These are phyloP conservation scores for Psilocybe mexicana DNA, from an alignment of 1,284 basidiomycete species.

Conservation along the genomic window DNA sequence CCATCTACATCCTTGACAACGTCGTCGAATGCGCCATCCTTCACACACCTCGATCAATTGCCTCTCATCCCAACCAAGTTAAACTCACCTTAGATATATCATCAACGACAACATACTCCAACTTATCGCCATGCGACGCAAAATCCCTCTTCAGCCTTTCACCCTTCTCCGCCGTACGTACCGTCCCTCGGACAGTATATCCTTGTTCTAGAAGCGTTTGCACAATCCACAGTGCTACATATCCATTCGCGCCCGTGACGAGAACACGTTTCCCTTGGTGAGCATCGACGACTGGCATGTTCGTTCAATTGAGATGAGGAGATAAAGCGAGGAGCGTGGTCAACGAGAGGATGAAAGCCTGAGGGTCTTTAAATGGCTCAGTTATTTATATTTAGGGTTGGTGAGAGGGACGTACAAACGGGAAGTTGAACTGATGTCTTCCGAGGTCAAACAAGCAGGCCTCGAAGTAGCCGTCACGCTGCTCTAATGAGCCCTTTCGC, in stretches of 20 bases:
- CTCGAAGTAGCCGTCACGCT: too few relatives aligned
- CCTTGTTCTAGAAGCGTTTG: slow-evolving; percentile 40
- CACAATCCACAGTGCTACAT: slow-evolving; percentile 31
- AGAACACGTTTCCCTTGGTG: slow-evolving; percentile 29
- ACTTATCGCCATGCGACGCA: background rate
- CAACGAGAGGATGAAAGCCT: too few relatives aligned
- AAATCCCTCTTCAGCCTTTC: slow-evolving; percentile 41
- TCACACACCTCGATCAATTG: background rate
- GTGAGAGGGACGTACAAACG: too few relatives aligned
- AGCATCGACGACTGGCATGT: slow-evolving; percentile 13
- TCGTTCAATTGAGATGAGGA: background rate
- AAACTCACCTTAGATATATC: slow-evolving; percentile 8
- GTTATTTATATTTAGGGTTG: too few relatives aligned
- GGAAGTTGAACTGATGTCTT: too few relatives aligned
- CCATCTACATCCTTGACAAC: slow-evolving; percentile 67
- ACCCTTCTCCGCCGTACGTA: slow-evolving; percentile 40
- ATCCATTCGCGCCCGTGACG: slow-evolving; percentile 33
- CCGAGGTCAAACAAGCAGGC: too few relatives aligned
- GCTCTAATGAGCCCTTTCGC: too few relatives aligned
- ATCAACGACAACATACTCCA: slow-evolving; percentile 7
- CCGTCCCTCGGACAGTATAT: slow-evolving; percentile 39
- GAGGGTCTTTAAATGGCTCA: too few relatives aligned
- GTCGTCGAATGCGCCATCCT: slow-evolving; percentile 67
- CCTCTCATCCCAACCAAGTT: background rate
- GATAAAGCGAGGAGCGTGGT: background rate